Evolutionary conservation across 176 grass and related monocot species (phyloP), one percentile per base, ranked within the genome.

Genomic region (maize (Zea mays)): DNA sequence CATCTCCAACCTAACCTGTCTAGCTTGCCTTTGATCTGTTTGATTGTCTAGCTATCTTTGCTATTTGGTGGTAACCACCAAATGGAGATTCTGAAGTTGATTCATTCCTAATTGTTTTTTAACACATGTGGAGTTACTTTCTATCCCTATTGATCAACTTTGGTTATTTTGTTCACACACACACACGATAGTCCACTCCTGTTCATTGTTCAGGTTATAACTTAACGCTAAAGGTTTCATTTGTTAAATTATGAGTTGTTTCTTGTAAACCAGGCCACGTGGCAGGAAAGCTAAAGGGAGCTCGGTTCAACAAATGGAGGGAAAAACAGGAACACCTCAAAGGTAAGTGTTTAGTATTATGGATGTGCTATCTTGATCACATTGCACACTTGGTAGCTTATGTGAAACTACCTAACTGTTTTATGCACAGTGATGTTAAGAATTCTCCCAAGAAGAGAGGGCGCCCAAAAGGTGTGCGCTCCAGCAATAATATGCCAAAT

Each of bases 371-470:
- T 81, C 58, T 58, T 65, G 14, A 76, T 27, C 62, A 42, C 11
- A 41, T 40, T 9, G 8, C 36, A 35, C 10, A 10, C 48, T 11
- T 46, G 8, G 20, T 27, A 69, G 17, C 34, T 71, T 85, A 81
- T 19, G 12, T 57, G 13, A 74, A 85, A 75, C 37, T 70, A 38
- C 14, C 56, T 27, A 27, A 27, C 27, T 27, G 27, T 27, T 80
- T 36, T 76, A 3, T 50, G 2, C 56, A 45, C 49, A 59, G 11
- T 67, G 82, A 55, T 59, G 54, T 27, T 27, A 27, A 54, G 3
- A 63, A 89, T 77, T 60, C 37, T 63, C 66, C 78, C 6, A 89
- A 84, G 81, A 79, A 80, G 37, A 89, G 79, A 71, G 90, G 90
- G 52, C 73, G 81, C 72, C 81, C 84, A 42, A 93, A 89, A 82